Conservation (phyloP, 1,284 basidiomycete species). For the Trametes hirsuta region DNA sequence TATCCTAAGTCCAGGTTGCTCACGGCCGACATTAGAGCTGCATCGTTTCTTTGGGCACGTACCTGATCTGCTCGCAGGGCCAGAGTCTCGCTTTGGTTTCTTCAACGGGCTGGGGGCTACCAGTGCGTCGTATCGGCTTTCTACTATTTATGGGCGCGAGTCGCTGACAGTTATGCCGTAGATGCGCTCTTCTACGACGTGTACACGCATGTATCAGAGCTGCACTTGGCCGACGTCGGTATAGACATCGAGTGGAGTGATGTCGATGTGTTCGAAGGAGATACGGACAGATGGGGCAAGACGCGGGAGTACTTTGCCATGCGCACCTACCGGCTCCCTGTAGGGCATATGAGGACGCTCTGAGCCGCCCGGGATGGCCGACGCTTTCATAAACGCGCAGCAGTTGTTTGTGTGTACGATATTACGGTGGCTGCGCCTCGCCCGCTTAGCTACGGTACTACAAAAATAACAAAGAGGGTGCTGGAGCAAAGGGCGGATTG, state of each 20-base stretch:
- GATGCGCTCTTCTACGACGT: conserved; percentile 91
- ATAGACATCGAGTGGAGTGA: conserved; percentile 75
- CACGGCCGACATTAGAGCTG: conserved; percentile 52
- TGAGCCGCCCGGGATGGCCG: conserved; percentile 10
- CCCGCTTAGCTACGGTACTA: neutral
- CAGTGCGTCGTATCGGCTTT: conserved; percentile 51
- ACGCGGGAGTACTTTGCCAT: conserved; percentile 75
- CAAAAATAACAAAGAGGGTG: conserved; percentile 16
- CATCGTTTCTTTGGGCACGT: conserved; percentile 84
- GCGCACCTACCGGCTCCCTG: conserved; percentile 67
- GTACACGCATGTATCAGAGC: conserved; percentile 83
- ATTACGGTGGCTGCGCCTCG: neutral
- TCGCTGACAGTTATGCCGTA: conserved; percentile 33
- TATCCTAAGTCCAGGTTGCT: conserved; percentile 1
- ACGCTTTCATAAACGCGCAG: conserved; percentile 1
- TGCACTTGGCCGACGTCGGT: conserved; percentile 86
- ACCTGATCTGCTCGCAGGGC: conserved; percentile 80
- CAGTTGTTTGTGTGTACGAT: conserved; percentile 1
- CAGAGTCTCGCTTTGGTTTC: conserved; percentile 87
- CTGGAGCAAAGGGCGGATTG: neutral
- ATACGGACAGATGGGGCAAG: conserved; percentile 64
- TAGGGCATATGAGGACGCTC: conserved; percentile 46
- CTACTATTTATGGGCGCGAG: neutral
- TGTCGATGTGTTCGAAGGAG: conserved; percentile 58
- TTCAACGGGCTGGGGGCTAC: conserved; percentile 98